Base-by-base conservation (phyloP, 352 stramenopile genomes). In the Pythium aphanidermatum region DNA sequence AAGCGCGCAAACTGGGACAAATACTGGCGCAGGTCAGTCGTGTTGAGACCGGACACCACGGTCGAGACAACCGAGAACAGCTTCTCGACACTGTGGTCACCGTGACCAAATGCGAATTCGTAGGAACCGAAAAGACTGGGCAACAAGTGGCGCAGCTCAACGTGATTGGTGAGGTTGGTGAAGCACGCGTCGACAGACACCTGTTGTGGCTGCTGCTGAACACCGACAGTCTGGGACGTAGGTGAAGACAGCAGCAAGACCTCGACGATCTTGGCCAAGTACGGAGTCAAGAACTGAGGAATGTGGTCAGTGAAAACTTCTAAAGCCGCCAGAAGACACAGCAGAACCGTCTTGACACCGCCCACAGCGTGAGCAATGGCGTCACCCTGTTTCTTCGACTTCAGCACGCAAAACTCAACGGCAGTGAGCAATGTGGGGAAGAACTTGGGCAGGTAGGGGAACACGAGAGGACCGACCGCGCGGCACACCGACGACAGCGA, bases 271-370 rank as follows among this genome's bases (percentile, higher is more conserved):
- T 58, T 56, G 17, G 71, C 58, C 43, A 94, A 52, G 60, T 94
- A 91, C 31, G 79, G 75, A 8, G 69, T 77, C 16, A 94, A 47
- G 44, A 94, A 94, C 57, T 88, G 76, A 19, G 80, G 63, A 42
- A 94, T 86, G 49, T 86, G 85, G 46, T 83, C 72, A 0, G 80
- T 90, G 45, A 94, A 89, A 32, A 89, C 74, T 46, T 91, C 78
- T 14, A 94, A 48, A 19, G 83, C 69, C 11, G 70, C 58, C 38
- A 94, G 51, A 28, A 92, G 42, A 42, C 83, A 94, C 48, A 88
- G 75, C 17, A 91, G 55, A 31, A 94, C 74, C 1, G 80, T 74
- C 42, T 69, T 64, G 11, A 69, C 55, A 16, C 44, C 51, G 23
- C 68, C 60, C 9, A 44, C 50, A 14, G 29, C 27, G 3, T n/a